A percentile compares a stretch with the other conserved stretches of the same genome.
Evolutionary conservation across 192 early-diverging fungal genomes (phyloP).

Genomic region (Dissophora globulifera): DNA sequence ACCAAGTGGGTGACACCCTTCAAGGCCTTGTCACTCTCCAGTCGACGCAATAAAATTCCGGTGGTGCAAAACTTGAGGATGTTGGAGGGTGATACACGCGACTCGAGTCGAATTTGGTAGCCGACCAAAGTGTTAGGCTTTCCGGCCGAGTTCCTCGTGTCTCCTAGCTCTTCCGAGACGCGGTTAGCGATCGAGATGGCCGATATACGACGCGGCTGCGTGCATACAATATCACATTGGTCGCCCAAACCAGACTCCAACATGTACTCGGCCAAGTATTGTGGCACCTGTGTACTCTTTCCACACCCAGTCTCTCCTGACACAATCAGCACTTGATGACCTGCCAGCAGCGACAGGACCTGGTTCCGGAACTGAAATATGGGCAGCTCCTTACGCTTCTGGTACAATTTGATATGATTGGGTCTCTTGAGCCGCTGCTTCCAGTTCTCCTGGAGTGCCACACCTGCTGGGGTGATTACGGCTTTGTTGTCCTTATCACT

Average conservation of each 20-base stretch:
- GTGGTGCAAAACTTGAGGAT: conserved; percentile 80
- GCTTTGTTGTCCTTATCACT: neutral
- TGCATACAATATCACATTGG: conserved; percentile 65
- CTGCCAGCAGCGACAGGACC: conserved; percentile 59
- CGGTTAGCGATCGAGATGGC: conserved; percentile 83
- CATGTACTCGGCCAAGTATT: conserved; percentile 74
- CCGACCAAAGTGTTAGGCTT: conserved; percentile 70
- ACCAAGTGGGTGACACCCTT: conserved; percentile 73
- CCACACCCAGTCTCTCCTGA: conserved; percentile 84
- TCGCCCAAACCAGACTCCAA: conserved; percentile 53
- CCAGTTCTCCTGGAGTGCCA: conserved; percentile 30
- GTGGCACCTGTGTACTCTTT: conserved; percentile 85
- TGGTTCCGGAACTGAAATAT: conserved; percentile 67
- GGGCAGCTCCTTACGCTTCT: conserved; percentile 68
- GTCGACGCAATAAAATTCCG: conserved; percentile 74
- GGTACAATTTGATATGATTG: conserved; percentile 42
- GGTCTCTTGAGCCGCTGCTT: conserved; percentile 21
- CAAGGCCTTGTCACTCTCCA: conserved; percentile 71
- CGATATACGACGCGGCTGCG: conserved; percentile 83
- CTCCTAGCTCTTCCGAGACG: conserved; percentile 80
- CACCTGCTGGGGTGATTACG: conserved; percentile 22
- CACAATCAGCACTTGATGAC: conserved; percentile 73
- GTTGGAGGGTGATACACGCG: conserved; percentile 60
- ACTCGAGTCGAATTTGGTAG: conserved; percentile 80
- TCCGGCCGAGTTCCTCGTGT: conserved; percentile 60